These are phyloP conservation scores for Scenedesmus sp. DNA, from an alignment of 163 green algal species.

Conservation along the genomic window DNA sequence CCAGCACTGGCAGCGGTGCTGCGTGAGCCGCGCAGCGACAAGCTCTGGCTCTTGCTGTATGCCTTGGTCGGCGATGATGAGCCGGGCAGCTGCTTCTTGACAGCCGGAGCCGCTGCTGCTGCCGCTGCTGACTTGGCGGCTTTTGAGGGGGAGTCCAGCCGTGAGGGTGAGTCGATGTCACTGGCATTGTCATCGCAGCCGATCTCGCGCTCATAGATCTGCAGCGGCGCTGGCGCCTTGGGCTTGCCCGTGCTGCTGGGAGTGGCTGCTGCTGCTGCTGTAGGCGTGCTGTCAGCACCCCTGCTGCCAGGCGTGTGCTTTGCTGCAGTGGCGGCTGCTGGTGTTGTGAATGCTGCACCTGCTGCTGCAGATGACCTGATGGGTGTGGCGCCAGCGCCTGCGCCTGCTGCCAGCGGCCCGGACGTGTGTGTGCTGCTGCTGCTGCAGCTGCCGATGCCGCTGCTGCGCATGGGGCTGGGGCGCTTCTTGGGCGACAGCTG, in stretches of 20 bases:
- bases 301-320: neutral
- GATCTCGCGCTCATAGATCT: neutral
- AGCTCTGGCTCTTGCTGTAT: neutral
- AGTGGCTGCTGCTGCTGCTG: neutral
- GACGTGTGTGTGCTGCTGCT: neutral
- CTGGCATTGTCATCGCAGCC: neutral
- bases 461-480: neutral
- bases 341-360: neutral
- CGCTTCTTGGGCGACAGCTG: neutral
- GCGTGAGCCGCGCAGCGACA: constrained; percentile 17
- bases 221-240: neutral
- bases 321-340: neutral
- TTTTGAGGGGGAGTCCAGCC: constrained; percentile 30
- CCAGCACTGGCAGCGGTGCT: neutral
- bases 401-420: neutral
- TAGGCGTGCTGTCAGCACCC: neutral
- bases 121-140: constrained; percentile 15
- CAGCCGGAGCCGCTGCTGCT: neutral
- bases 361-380: neutral
- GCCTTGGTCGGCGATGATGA: constrained; percentile 13
- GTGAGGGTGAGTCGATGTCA: constrained; percentile 35
- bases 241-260: constrained; percentile 6
- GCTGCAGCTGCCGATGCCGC: constrained; percentile 14
- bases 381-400: neutral
- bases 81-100: neutral